Percentiles rank a stretch among this genome's conserved stretches.
phyloP scores from a whole-genome alignment of 306 rosid genomes.

The Leucaena leucocephala region DNA sequence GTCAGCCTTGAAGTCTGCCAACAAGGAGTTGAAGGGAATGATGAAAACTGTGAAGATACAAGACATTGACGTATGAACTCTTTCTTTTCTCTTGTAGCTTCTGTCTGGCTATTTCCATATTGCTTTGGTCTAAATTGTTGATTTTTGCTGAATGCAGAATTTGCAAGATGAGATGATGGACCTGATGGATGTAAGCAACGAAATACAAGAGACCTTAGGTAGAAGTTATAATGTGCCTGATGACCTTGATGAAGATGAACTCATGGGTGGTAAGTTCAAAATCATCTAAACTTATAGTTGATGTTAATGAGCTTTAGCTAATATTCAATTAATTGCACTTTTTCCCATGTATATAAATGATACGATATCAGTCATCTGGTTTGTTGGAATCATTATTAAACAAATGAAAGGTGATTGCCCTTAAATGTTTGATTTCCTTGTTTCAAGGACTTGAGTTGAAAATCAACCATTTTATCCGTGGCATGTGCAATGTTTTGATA shows the following conservation, averaged over 20 bases:
- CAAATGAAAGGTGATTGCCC: constrained; percentile 12
- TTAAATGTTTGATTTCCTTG: constrained; percentile 10
- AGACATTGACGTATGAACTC: constrained; percentile 80
- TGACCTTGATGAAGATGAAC: constrained; percentile 95
- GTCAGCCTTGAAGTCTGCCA: constrained; percentile 94
- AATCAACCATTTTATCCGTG: not conserved
- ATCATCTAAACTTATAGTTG: constrained; percentile 12
- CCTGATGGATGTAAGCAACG: constrained; percentile 95
- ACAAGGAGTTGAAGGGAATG: constrained; percentile 97
- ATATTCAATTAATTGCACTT: not conserved
- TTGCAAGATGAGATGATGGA: constrained; percentile 99
- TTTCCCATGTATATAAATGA: not conserved
- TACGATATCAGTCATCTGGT: not conserved
- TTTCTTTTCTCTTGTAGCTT: constrained; percentile 32
- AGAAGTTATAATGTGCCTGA: constrained; percentile 97
- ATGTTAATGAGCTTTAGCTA: not conserved
- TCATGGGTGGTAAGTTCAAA: constrained; percentile 85
- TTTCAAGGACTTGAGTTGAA: constrained; percentile 3
- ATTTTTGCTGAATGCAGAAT: constrained; percentile 52
- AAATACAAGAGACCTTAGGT: constrained; percentile 93
- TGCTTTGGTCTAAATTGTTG: constrained; percentile 28
- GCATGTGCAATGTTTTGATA: not conserved
- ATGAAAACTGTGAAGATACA: constrained; percentile 98
- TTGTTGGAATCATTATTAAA: constrained; percentile 7
- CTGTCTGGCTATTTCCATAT: constrained; percentile 17